phyloP scores from a whole-genome alignment of 2,329 filamentous ascomycete genomes.

The Rachicladosporium sp. region DNA sequence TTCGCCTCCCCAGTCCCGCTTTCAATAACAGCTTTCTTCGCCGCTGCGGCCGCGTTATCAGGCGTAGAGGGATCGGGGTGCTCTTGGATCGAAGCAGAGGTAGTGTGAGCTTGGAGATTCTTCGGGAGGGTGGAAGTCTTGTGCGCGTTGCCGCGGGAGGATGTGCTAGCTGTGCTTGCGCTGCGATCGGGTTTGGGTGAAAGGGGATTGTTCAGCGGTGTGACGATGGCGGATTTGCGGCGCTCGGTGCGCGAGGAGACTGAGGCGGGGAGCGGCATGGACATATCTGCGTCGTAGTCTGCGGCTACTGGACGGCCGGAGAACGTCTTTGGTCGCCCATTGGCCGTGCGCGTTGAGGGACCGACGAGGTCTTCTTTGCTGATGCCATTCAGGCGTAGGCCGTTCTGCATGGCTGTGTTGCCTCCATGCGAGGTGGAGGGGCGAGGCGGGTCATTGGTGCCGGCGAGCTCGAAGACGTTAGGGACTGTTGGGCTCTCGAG shows the following conservation, averaged over 20 bases:
- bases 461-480: slow-evolving; percentile 16
- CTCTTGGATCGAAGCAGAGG: too few relatives aligned
- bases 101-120: too few relatives aligned
- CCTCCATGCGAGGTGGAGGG: slow-evolving; percentile 14
- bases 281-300: slow-evolving; percentile 3
- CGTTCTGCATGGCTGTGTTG: slow-evolving; percentile 14
- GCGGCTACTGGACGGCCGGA: slow-evolving; percentile 7
- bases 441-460: slow-evolving; percentile 11
- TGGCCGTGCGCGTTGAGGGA: slow-evolving; percentile 6
- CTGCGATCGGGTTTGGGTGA: too few relatives aligned
- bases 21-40: slow-evolving; percentile 1
- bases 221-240: too few relatives aligned
- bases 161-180: too few relatives aligned
- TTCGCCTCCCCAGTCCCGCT: slow-evolving; percentile 9
- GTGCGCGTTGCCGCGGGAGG: too few relatives aligned
- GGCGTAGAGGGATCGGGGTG: too few relatives aligned
- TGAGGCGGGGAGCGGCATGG: not conserved
- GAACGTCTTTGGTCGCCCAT: slow-evolving; percentile 17
- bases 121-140: too few relatives aligned
- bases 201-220: too few relatives aligned
- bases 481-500: slow-evolving; percentile 2
- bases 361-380: slow-evolving; percentile 13
- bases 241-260: too few relatives aligned
- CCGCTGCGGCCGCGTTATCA: not conserved
- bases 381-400: slow-evolving; percentile 21